Percentiles rank a stretch among this genome's conserved stretches.
phyloP scores from a whole-genome alignment of 805 yeast species.

The Kodamaea fukazawae region DNA sequence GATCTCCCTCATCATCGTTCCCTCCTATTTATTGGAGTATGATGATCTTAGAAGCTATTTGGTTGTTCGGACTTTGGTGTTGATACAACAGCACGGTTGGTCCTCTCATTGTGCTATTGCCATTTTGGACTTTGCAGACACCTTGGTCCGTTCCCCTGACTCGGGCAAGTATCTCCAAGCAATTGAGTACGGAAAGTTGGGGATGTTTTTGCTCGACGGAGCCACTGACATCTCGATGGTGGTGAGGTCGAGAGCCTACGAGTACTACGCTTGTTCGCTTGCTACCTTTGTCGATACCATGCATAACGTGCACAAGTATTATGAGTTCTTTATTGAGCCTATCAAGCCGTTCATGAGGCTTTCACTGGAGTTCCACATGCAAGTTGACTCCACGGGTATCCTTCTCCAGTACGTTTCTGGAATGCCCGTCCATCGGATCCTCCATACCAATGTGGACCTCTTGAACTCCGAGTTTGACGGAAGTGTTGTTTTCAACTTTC shows the following conservation, averaged over 20 bases:
- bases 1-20: conserved; percentile 36
- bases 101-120: conserved; percentile 40
- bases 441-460: background rate
- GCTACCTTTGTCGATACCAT: conserved; percentile 44
- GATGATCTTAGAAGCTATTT: conserved; percentile 28
- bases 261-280: conserved; percentile 38
- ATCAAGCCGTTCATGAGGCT: conserved; percentile 13
- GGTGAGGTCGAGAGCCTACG: conserved; percentile 38
- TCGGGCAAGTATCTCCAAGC: conserved; percentile 34
- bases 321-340: conserved; percentile 16
- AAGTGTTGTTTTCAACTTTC: background rate
- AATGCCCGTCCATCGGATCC: conserved; percentile 7
- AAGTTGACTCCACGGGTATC: conserved; percentile 14
- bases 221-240: conserved; percentile 32
- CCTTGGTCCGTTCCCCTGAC: conserved; percentile 24
- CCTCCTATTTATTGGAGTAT: conserved; percentile 27
- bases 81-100: conserved; percentile 39
- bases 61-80: conserved; percentile 29
- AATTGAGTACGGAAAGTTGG: conserved; percentile 40
- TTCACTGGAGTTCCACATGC: conserved; percentile 8
- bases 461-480: background rate
- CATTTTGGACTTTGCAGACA: conserved; percentile 38
- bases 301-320: conserved; percentile 28
- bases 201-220: conserved; percentile 34
- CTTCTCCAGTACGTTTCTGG: conserved; percentile 18